A percentile compares a stretch with the other conserved stretches of the same genome.
Conservation (phyloP, 2,329 filamentous ascomycete genomes). For the Sclerotinia trifoliorum region DNA sequence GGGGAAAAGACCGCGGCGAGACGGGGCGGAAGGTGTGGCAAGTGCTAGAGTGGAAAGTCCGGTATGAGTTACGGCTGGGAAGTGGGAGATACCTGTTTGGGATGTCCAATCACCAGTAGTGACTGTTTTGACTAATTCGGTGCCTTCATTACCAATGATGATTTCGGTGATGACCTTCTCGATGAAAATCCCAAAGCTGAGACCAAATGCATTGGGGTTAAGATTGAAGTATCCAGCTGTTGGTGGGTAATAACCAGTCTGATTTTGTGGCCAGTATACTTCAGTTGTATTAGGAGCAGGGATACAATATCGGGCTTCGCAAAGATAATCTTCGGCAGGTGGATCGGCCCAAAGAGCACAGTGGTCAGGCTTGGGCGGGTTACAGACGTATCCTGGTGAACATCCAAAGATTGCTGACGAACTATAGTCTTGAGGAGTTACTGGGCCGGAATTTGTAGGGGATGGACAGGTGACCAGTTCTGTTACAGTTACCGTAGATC, state of each 20-base stretch:
- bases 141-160: conserved; percentile 30
- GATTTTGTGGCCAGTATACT: conserved; percentile 45
- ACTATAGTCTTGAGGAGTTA: conserved; percentile 33
- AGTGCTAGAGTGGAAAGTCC: conserved; percentile 15
- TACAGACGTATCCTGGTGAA: conserved; percentile 45
- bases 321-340: conserved; percentile 43
- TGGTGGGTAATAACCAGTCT: conserved; percentile 53
- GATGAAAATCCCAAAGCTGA: conserved; percentile 62
- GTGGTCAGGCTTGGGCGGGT: conserved; percentile 41
- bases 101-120: conserved; percentile 57
- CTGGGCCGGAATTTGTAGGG: conserved; percentile 32
- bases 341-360: conserved; percentile 45
- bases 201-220: conserved; percentile 60
- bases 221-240: conserved; percentile 62
- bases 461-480: conserved; percentile 29
- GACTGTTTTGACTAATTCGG: conserved; percentile 42
- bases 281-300: conserved; percentile 37
- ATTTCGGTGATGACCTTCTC: conserved; percentile 43
- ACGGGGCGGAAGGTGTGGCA: neutral
- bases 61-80: conserved; percentile 22
- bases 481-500: conserved; percentile 27
- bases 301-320: conserved; percentile 44
- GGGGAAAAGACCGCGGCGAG: conserved; percentile 1
- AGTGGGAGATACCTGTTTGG: conserved; percentile 50
- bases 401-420: conserved; percentile 45